Evolutionary conservation across 352 stramenopile species (phyloP), one percentile per base, ranked within the genome.

Genomic region (Phytopythium kandeliae): DNA sequence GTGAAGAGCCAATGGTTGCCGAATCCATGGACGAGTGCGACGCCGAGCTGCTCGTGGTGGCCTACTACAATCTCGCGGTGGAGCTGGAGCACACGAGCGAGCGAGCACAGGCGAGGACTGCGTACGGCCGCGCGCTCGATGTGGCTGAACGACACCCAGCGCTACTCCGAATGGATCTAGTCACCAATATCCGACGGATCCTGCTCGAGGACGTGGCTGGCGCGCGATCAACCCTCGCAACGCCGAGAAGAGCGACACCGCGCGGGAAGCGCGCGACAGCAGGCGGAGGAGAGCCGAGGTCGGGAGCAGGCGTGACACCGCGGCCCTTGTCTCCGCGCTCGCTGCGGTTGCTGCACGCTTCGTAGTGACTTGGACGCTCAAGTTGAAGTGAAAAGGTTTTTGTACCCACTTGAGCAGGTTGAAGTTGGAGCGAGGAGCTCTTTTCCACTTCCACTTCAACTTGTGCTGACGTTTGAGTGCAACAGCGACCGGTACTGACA

Each of bases 41-140:
- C n/a, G 53, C 47, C 25, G 48, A 75, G 28, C 19, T 86, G 10
- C 55, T 78, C 10, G 44, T 84, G 16, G 63, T 85, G 13, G 71
- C 74, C 34, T 60, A 79, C 40, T 88, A 78, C 57, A 88, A 88
- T 35, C 48, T 75, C 0, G 74, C 67, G 7, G 77, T 79, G 11
- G 77, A 88, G 62, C 52, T 74, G 9, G 74, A 88, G 60, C 73
- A 86, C 46, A 52, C 77, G 15, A n/a, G 52, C 24, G 65, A 81
- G 0, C 15, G 42, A 0, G 47, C 57, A 4, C 56, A 58, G 28
- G 67, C 65, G 7, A 41, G 48, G 22, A 42, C 54, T 0, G 42
- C 62, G n/a, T 72, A 67, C 25, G 40, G 65, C 17, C 45, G 48
- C 16, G 67, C 65, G 0, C 46, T 76, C 15, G 42, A 37, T 3